phyloP scores from a whole-genome alignment of 352 stramenopile species.

The Elongisporangium undulatum region DNA sequence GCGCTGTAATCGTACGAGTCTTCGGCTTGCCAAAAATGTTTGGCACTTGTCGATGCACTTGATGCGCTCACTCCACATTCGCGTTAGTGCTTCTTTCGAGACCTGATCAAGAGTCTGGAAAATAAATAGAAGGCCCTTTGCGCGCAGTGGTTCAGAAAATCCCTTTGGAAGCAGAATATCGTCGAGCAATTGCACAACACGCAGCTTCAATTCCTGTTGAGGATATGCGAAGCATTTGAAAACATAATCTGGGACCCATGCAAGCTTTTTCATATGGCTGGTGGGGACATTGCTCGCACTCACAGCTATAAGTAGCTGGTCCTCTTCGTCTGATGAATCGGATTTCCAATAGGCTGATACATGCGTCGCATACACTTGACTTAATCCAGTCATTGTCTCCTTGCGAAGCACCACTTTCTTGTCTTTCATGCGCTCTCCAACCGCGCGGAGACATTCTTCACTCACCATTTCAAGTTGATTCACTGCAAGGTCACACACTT shows the following conservation, averaged over 20 bases:
- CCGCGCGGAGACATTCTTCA: constrained; percentile 58
- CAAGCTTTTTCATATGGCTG: constrained; percentile 53
- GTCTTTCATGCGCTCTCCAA: constrained; percentile 87
- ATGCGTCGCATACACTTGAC: constrained; percentile 74
- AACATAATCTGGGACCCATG: constrained; percentile 80
- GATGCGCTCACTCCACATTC: constrained; percentile 57
- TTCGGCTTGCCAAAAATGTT: background rate
- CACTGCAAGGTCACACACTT: constrained; percentile 76
- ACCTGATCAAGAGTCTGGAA: constrained; percentile 57
- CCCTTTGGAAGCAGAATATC: constrained; percentile 80
- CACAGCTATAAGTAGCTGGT: constrained; percentile 11
- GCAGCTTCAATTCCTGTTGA: constrained; percentile 77
- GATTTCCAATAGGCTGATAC: constrained; percentile 53
- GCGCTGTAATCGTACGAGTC: background rate
- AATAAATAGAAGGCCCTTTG: constrained; percentile 70
- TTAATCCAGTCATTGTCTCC: constrained; percentile 86
- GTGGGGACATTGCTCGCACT: constrained; percentile 27
- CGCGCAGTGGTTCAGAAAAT: constrained; percentile 37
- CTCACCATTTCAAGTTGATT: constrained; percentile 66
- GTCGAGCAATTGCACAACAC: constrained; percentile 79
- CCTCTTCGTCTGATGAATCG: constrained; percentile 16
- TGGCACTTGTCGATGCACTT: constrained; percentile 33
- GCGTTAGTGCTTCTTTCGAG: constrained; percentile 67
- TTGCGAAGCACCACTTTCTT: constrained; percentile 78
- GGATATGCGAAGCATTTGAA: constrained; percentile 86